phyloP scores from a whole-genome alignment of 1,284 basidiomycete genomes.

The Sporisorium sorghi region DNA sequence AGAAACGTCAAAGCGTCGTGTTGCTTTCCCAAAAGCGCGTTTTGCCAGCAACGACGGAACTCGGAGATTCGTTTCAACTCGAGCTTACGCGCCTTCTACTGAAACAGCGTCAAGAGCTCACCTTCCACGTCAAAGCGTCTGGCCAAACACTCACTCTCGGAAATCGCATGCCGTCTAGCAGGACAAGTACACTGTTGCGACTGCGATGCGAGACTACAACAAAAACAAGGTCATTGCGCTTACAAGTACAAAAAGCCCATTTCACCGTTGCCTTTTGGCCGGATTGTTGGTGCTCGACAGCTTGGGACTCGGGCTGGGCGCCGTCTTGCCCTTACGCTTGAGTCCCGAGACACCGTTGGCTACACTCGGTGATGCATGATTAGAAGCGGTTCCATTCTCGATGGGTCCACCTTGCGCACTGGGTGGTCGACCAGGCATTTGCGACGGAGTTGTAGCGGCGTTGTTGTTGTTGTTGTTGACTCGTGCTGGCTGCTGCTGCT shows the following conservation, averaged over 20 bases:
- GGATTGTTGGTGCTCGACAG: constrained; percentile 30
- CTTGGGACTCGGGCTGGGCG: constrained; percentile 51
- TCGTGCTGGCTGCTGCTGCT: constrained; percentile 1
- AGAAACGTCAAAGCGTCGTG: background rate
- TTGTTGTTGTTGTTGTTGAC: constrained; percentile 4
- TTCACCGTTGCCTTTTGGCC: constrained; percentile 44
- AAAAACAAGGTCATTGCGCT: constrained; percentile 1
- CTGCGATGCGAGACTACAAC: constrained; percentile 1
- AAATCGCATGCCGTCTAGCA: no score
- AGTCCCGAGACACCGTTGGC: constrained; percentile 28
- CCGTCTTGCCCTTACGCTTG: constrained; percentile 47
- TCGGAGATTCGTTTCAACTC: background rate
- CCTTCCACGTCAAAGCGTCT: constrained; percentile 10
- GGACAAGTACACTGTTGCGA: constrained; percentile 8
- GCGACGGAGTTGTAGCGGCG: constrained; percentile 17
- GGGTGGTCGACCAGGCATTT: constrained; percentile 30
- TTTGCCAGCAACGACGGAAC: background rate
- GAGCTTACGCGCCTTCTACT: background rate
- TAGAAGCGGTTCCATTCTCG: constrained; percentile 27
- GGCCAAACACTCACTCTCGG: no score
- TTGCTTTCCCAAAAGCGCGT: constrained; percentile 7
- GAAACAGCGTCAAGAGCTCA: no score
- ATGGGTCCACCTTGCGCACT: constrained; percentile 37
- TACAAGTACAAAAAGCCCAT: constrained; percentile 10
- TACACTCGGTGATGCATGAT: constrained; percentile 37